Base-by-base conservation (phyloP, 495 filamentous ascomycete species). In the Massariosphaeria phaeospora region DNA sequence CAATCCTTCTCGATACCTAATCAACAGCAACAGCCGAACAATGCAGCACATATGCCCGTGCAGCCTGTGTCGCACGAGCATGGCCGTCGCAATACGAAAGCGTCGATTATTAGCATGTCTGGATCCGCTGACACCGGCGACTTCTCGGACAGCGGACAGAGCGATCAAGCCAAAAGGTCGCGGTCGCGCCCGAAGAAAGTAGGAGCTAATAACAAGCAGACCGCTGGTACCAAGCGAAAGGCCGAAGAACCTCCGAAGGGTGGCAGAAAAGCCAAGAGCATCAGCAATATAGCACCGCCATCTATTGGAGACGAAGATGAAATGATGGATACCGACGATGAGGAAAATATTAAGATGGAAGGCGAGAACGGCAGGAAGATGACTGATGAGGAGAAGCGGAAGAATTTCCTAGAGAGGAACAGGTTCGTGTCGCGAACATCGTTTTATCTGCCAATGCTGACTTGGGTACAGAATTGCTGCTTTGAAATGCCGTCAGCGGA, bases 351-450 rank as follows among this genome's bases (percentile, higher is more conserved):
- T 11, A 56, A 56, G 23, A 2, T 15, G 17, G 59, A 62, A 26
- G 41, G 68, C 40, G 49, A 72, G 70, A 55, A 71, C 65, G 70
- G 70, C 34, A 86, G 83, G 75, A 98, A 97, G 74, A 96, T 97
- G 94, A 97, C 93, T 11, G 93, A 98, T 60, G 93, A 97, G 66
- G 93, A 98, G 72, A 98, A 98, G 76, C 74, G 93, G 33, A 96
- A 93, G 74, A 98, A 98, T 64, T 98, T 98, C 71, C 75, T 98
- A 8, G 93, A 98, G 63, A 77, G 93, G 27, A 98, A 98, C 69
- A 79, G 93, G 93, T 96, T 81, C 63, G 87, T 75, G 56, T 21
- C 11, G 10, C 43, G n/a, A 5, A n/a, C 7, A 13, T 30, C 4
- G 3, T 21, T 25, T 21, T 35, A 29, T 59, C 21, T 29, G 96